These are phyloP conservation scores for Jatropha curcas DNA, from an alignment of 345 rosid genomes.

Conservation along the genomic window DNA sequence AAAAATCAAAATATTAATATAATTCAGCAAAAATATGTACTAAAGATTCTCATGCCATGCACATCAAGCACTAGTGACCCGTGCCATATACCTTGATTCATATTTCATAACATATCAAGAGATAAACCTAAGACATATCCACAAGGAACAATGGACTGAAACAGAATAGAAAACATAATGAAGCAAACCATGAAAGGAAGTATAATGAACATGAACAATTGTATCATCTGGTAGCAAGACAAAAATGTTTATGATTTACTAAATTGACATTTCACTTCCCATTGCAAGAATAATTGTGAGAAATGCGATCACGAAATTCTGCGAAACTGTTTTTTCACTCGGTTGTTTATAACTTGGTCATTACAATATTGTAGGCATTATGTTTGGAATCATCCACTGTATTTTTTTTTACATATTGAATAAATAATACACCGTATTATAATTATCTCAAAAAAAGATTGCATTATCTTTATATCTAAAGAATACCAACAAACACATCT, in stretches of 20 bases:
- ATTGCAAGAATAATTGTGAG: not conserved
- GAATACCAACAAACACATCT: not conserved
- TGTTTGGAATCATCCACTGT: not conserved
- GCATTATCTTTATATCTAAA: not conserved
- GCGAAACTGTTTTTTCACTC: not conserved
- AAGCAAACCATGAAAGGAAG: not conserved
- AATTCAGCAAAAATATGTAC: not conserved
- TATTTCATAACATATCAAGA: not conserved
- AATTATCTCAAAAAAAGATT: too few species aligned
- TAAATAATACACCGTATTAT: too few species aligned
- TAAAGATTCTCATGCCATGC: not conserved
- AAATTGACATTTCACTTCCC: not conserved
- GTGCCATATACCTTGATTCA: not conserved
- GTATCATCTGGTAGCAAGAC: not conserved
- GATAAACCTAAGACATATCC: not conserved
- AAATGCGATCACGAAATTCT: not conserved
- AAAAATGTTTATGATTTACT: too few species aligned
- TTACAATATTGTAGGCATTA: not conserved
- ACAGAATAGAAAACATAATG: not conserved
- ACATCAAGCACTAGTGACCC: not conserved
- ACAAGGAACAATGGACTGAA: not conserved
- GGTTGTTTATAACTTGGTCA: not conserved
- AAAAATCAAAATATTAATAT: not conserved
- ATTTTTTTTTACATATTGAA: not conserved
- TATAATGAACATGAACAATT: not conserved